These are phyloP conservation scores for Phytophthora nicotianae DNA, from an alignment of 352 stramenopile species.

Conservation along the genomic window DNA sequence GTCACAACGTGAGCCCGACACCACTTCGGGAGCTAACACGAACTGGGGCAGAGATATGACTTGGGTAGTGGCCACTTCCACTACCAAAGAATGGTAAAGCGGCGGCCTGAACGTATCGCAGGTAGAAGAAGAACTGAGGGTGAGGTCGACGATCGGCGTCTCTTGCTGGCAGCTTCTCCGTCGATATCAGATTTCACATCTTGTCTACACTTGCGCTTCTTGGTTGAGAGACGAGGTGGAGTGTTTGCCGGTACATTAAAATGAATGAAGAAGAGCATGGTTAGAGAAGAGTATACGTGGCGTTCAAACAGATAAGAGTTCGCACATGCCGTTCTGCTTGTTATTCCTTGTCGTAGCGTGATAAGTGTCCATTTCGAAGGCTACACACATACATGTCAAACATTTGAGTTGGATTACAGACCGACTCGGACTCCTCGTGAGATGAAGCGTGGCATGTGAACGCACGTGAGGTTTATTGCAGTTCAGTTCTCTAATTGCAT, in stretches of 20 bases:
- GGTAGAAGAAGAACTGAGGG: background rate
- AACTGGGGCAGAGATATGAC: too few species aligned
- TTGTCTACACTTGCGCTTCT: background rate
- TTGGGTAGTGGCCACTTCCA: too few species aligned
- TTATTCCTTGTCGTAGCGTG: background rate
- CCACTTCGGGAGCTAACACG: too few species aligned
- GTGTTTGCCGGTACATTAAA: background rate
- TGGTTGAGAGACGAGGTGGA: background rate
- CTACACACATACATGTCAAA: background rate
- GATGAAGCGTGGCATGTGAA: background rate
- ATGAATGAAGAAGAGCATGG: background rate
- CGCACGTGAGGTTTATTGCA: background rate
- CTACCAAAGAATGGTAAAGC: too few species aligned
- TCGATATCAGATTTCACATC: background rate
- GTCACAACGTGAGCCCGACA: too few species aligned
- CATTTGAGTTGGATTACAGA: background rate
- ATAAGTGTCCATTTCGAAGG: background rate
- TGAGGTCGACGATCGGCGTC: background rate
- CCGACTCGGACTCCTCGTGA: background rate
- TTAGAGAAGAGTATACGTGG: background rate
- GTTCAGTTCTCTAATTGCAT: too few species aligned
- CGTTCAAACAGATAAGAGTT: background rate
- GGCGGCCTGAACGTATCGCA: background rate
- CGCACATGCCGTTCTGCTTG: background rate
- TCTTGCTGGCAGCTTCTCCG: background rate